These are phyloP conservation scores for Thalassiosira allenii DNA, from an alignment of 352 stramenopile genomes.

Conservation along the genomic window DNA sequence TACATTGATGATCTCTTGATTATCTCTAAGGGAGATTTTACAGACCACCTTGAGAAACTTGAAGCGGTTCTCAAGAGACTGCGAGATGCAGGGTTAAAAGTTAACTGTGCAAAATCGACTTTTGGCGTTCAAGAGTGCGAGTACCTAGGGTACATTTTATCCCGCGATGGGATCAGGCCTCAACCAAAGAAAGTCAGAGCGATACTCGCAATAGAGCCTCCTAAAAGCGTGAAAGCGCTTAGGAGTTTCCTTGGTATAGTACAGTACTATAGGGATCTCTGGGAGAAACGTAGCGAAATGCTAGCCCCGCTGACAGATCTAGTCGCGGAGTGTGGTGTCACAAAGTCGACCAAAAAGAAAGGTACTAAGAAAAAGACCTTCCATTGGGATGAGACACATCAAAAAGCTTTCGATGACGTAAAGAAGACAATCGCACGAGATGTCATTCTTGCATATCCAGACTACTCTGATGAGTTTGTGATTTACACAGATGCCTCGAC, in stretches of 20 bases:
- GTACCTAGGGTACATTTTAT: constrained; percentile 62
- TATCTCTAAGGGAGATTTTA: constrained; percentile 28
- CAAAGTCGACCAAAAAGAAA: constrained; percentile 57
- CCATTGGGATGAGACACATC: no score
- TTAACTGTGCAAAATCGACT: constrained; percentile 52
- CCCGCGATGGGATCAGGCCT: constrained; percentile 51
- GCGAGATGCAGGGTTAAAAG: constrained; percentile 43
- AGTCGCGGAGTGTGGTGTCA: constrained; percentile 50
- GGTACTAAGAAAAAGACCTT: no score
- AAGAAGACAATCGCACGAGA: constrained; percentile 60
- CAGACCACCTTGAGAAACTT: constrained; percentile 53
- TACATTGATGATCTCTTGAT: constrained; percentile 42
- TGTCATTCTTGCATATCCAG: constrained; percentile 60
- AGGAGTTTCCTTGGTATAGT: constrained; percentile 60
- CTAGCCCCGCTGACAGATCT: constrained; percentile 57
- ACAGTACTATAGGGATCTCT: constrained; percentile 74
- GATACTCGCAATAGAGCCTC: constrained; percentile 45
- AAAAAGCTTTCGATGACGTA: constrained; percentile 63
- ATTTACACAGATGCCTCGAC: constrained; percentile 24
- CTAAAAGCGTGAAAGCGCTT: constrained; percentile 52
- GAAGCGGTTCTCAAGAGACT: background rate
- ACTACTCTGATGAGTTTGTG: constrained; percentile 49
- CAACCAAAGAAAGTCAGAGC: constrained; percentile 58
- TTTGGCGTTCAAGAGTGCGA: constrained; percentile 51
- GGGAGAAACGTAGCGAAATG: constrained; percentile 51